These are phyloP conservation scores for Chrysoporthe deuterocubensis DNA, from an alignment of 2,329 filamentous ascomycete genomes.

Conservation along the genomic window DNA sequence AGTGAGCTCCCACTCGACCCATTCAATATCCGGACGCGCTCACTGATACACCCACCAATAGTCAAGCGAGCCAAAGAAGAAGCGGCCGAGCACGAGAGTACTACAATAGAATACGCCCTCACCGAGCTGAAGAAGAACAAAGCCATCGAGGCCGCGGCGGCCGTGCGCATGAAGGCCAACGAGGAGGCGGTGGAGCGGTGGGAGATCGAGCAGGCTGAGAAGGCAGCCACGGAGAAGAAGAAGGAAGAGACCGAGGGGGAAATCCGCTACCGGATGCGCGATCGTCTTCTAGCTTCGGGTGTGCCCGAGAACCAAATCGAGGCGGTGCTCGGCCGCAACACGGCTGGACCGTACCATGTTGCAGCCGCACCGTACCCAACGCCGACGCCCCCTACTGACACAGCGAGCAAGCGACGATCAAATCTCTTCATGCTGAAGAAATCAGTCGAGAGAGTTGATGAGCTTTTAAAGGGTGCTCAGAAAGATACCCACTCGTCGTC, in stretches of 20 bases:
- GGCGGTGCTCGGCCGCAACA: conserved; percentile 62
- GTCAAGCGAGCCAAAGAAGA: conserved; percentile 50
- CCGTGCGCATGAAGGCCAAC: conserved; percentile 50
- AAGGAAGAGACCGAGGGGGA: conserved; percentile 56
- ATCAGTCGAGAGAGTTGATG: too few species aligned
- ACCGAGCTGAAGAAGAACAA: conserved; percentile 52
- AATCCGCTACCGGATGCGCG: conserved; percentile 59
- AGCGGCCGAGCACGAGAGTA: conserved; percentile 53
- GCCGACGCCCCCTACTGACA: background rate
- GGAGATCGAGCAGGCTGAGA: conserved; percentile 53
- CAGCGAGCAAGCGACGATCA: too few species aligned
- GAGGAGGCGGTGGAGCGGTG: conserved; percentile 57
- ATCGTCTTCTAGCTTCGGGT: conserved; percentile 62
- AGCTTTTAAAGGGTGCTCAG: too few species aligned
- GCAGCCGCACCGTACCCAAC: background rate
- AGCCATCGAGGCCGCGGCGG: conserved; percentile 49
- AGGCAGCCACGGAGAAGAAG: conserved; percentile 50
- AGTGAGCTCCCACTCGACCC: background rate
- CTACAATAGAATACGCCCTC: conserved; percentile 56
- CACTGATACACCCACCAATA: conserved; percentile 1
- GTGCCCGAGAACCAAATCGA: conserved; percentile 62
- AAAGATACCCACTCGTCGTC: too few species aligned
- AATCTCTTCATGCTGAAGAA: too few species aligned
- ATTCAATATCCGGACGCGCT: background rate
- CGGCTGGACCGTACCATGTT: conserved; percentile 38